A percentile compares a stretch with the other conserved stretches of the same genome.
Evolutionary conservation across 352 stramenopile genomes (phyloP).

Genomic region (Phytophthora sojae): DNA sequence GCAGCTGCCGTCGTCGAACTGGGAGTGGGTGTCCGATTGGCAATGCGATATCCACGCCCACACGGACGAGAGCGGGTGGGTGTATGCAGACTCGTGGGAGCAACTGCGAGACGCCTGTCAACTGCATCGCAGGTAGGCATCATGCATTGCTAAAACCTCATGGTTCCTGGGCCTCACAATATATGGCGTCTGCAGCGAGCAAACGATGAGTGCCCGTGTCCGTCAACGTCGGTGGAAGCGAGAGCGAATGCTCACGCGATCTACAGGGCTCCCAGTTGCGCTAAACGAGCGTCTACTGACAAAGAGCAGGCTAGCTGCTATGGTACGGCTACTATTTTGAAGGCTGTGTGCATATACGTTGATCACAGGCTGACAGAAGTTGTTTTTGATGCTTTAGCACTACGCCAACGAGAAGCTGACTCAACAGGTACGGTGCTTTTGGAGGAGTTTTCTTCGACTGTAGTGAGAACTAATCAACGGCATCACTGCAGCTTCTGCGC

Average conservation of each 20-base stretch:
- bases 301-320: slow-evolving; percentile 40
- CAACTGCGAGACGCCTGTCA: slow-evolving; percentile 38
- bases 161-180: neutral
- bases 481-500: slow-evolving; percentile 38
- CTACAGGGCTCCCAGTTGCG: slow-evolving; percentile 35
- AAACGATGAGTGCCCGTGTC: slow-evolving; percentile 43
- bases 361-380: neutral
- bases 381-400: slow-evolving; percentile 45
- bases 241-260: slow-evolving; percentile 58
- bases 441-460: neutral
- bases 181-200: slow-evolving; percentile 36
- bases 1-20: slow-evolving; percentile 49
- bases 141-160: neutral
- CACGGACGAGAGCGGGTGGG: slow-evolving; percentile 67
- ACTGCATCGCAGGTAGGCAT: slow-evolving; percentile 28
- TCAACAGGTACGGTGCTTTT: slow-evolving; percentile 49
- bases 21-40: slow-evolving; percentile 73
- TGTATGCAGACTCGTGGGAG: slow-evolving; percentile 52
- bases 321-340: slow-evolving; percentile 36
- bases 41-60: slow-evolving; percentile 44
- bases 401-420: slow-evolving; percentile 67
- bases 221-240: slow-evolving; percentile 66
- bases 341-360: neutral
- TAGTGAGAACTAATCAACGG: neutral
- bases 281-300: slow-evolving; percentile 41